Percentiles rank a stretch among this genome's conserved stretches.
These are phyloP conservation scores for Tolypocladium endophyticum DNA, from an alignment of 2,329 filamentous ascomycete species.

Conservation along the genomic window DNA sequence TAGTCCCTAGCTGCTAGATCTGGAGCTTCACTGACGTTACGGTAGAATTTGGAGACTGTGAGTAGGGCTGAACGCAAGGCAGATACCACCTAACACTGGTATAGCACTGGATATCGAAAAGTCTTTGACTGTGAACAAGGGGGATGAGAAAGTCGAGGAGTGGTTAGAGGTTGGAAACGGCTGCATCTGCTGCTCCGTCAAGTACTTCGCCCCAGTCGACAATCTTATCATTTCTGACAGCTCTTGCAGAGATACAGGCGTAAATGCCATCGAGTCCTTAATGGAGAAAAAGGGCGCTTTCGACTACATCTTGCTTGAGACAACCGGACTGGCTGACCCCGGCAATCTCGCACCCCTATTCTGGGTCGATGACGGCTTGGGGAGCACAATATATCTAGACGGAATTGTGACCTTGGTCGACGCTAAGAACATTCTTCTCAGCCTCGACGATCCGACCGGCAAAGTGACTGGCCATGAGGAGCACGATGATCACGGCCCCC, in stretches of 20 bases:
- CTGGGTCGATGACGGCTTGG: conserved; percentile 94
- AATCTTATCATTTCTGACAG: background rate
- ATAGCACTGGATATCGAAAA: conserved; percentile 93
- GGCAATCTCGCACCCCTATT: conserved; percentile 93
- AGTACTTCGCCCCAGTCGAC: conserved; percentile 38
- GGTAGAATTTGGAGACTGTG: conserved; percentile 72
- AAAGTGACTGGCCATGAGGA: conserved; percentile 42
- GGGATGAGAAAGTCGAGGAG: conserved; percentile 73
- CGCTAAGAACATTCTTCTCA: conserved; percentile 79
- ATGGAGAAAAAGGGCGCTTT: conserved; percentile 93
- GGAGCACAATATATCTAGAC: conserved; percentile 91
- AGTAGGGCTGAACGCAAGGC: conserved; percentile 20
- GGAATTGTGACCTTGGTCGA: conserved; percentile 95
- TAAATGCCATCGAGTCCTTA: conserved; percentile 87
- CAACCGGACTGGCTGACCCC: conserved; percentile 87
- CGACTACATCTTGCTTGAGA: conserved; percentile 96
- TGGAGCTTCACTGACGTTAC: background rate
- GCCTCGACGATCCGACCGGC: conserved; percentile 61
- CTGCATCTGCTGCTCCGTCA: conserved; percentile 96
- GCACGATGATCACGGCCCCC: conserved; percentile 45
- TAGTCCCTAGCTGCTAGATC: background rate
- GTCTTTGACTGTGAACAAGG: conserved; percentile 80
- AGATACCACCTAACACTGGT: background rate
- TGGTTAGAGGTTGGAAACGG: conserved; percentile 96
- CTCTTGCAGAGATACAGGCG: conserved; percentile 64